A percentile compares a stretch with the other conserved stretches of the same genome.
Evolutionary conservation across 495 filamentous ascomycete genomes (phyloP).

Genomic region (Hyaloscypha variabilis): DNA sequence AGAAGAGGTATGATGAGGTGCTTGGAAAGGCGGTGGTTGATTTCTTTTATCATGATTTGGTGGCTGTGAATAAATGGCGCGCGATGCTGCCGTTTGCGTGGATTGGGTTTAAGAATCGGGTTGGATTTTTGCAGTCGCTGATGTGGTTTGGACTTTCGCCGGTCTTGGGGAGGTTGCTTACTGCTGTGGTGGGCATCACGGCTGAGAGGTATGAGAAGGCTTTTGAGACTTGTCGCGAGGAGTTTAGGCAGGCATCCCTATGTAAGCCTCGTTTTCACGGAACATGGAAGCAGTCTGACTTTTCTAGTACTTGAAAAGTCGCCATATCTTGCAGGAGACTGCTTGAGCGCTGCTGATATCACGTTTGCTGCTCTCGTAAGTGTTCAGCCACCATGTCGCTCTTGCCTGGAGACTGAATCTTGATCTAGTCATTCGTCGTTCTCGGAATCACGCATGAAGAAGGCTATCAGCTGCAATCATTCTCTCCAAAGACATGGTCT

Average conservation of each 20-base stretch:
- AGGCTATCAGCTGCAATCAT: constrained; percentile 9
- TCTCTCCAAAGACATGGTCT: constrained; percentile 7
- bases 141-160: constrained; percentile 17
- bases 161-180: constrained; percentile 18
- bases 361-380: constrained; percentile 23
- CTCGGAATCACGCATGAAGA: constrained; percentile 21
- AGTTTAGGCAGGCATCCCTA: constrained; percentile 11
- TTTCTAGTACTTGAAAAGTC: constrained; percentile 18
- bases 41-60: constrained; percentile 11
- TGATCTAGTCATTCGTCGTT: constrained; percentile 11
- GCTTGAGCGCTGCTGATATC: constrained; percentile 21
- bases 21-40: constrained; percentile 9
- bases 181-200: constrained; percentile 5
- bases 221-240: constrained; percentile 12
- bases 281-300: background rate
- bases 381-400: background rate
- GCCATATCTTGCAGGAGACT: constrained; percentile 12
- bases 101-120: constrained; percentile 17
- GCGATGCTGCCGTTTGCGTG: constrained; percentile 18
- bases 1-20: constrained; percentile 16
- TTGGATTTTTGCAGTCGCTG: constrained; percentile 16
- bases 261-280: constrained; percentile 2
- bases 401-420: background rate
- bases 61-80: constrained; percentile 16
- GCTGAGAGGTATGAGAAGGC: constrained; percentile 5